Conservation (phyloP, 495 filamentous ascomycete species). For the Neurospora sp. region DNA sequence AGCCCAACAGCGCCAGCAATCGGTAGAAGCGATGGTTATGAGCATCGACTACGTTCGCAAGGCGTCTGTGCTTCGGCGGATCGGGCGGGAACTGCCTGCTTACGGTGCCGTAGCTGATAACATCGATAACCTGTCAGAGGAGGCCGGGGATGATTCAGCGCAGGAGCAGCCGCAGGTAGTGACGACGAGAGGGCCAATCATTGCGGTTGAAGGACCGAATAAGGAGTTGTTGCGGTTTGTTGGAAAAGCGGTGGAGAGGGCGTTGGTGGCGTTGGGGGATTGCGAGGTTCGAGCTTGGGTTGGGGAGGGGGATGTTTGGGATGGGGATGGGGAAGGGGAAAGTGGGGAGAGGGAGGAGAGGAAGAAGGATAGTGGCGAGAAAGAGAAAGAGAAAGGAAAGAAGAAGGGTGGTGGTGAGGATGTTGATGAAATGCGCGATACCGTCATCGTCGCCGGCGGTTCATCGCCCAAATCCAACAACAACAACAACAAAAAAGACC, state of each 20-base stretch:
- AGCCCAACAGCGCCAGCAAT: constrained; percentile 1
- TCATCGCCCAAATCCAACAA: background rate
- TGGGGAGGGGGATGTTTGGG: constrained; percentile 8
- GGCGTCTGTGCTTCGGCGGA: constrained; percentile 27
- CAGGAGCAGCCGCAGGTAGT: constrained; percentile 27
- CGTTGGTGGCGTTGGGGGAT: constrained; percentile 45
- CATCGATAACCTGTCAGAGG: background rate
- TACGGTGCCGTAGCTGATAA: background rate
- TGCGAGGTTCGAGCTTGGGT: constrained; percentile 49
- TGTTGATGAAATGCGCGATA: background rate
- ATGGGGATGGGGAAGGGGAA: constrained; percentile 19
- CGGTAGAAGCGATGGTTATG: constrained; percentile 64
- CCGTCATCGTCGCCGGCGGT: background rate
- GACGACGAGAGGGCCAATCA: constrained; percentile 53
- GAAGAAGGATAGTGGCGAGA: background rate
- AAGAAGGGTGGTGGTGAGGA: constrained; percentile 9
- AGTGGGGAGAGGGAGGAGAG: constrained; percentile 11
- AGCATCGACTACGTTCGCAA: constrained; percentile 61
- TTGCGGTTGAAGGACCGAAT: constrained; percentile 73
- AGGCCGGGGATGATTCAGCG: constrained; percentile 35
- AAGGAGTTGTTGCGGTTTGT: constrained; percentile 41
- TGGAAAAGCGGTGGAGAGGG: constrained; percentile 49
- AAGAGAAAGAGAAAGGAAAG: background rate
- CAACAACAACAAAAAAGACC: constrained; percentile 1
- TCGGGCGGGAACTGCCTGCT: constrained; percentile 5